A percentile compares a stretch with the other conserved stretches of the same genome.
phyloP scores from a whole-genome alignment of 208 protist species.

The Zelonia costaricensis region DNA sequence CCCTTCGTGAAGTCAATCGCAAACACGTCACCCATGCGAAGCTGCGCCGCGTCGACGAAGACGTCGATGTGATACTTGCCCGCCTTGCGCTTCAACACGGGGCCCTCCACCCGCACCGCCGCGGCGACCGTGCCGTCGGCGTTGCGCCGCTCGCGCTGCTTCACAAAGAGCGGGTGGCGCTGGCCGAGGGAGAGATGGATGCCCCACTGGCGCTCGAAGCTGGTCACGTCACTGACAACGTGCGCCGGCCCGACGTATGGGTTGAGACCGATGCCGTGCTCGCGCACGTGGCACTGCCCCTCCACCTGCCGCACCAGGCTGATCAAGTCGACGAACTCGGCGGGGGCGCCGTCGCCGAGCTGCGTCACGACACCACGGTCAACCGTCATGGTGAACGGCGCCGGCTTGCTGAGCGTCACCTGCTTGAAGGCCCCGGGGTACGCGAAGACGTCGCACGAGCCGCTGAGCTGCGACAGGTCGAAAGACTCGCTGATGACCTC shows the following conservation, averaged over 20 bases:
- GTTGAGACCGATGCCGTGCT: constrained; percentile 91
- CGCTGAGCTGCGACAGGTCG: constrained; percentile 81
- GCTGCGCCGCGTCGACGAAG: constrained; percentile 67
- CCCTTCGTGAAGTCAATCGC: constrained; percentile 80
- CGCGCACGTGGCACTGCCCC: constrained; percentile 83
- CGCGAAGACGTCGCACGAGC: constrained; percentile 78
- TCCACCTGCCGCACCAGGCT: constrained; percentile 81
- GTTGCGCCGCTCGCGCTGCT: constrained; percentile 72
- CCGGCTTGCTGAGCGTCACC: constrained; percentile 64
- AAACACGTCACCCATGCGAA: constrained; percentile 57
- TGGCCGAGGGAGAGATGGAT: constrained; percentile 89
- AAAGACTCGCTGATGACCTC: constrained; percentile 91
- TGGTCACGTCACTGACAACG: constrained; percentile 87
- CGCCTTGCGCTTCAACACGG: constrained; percentile 82
- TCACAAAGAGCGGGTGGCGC: constrained; percentile 89
- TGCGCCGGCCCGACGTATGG: constrained; percentile 75
- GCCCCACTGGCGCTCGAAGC: constrained; percentile 91
- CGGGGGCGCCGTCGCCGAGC: constrained; percentile 59
- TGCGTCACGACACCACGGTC: constrained; percentile 65
- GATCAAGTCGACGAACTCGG: constrained; percentile 78
- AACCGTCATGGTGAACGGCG: constrained; percentile 76
- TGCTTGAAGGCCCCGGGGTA: constrained; percentile 80
- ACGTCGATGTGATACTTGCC: constrained; percentile 92
- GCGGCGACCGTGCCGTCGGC: constrained; percentile 54
- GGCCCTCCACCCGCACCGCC: constrained; percentile 55